A percentile compares a stretch with the other conserved stretches of the same genome.
These are phyloP conservation scores for Cupressus sempervirens DNA, from an alignment of 75 land plant genomes.

Conservation along the genomic window DNA sequence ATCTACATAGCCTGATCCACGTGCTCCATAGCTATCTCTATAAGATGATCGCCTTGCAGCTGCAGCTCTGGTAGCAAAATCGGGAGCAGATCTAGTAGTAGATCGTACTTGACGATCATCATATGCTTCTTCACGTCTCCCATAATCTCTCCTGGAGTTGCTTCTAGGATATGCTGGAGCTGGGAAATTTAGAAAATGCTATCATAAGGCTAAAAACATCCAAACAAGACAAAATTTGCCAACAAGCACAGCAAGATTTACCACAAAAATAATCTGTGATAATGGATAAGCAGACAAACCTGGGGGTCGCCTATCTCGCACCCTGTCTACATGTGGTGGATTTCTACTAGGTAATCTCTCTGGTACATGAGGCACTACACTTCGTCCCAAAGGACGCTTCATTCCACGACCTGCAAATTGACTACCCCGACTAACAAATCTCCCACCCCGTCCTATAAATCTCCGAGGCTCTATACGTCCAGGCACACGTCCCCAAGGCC, in stretches of 20 bases:
- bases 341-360: conserved; percentile 18
- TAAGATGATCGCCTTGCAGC: conserved; percentile 49
- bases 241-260: neutral
- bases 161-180: conserved; percentile 56
- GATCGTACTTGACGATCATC: conserved; percentile 24
- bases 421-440: conserved; percentile 17
- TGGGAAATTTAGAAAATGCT: conserved; percentile 9
- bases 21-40: conserved; percentile 52
- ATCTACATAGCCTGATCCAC: conserved; percentile 34
- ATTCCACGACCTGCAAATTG: conserved; percentile 13
- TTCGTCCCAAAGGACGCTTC: conserved; percentile 14
- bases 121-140: conserved; percentile 42
- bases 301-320: conserved; percentile 53
- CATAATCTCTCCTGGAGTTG: conserved; percentile 52
- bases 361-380: neutral
- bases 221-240: neutral
- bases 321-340: conserved; percentile 24
- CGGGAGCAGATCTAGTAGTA: conserved; percentile 31
- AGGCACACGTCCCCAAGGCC: conserved; percentile 18
- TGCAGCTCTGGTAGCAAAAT: conserved; percentile 44
- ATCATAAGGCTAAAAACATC: neutral
- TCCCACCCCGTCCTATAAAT: conserved; percentile 17
- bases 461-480: conserved; percentile 11
- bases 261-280: neutral
- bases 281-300: conserved; percentile 13